Evolutionary conservation across 2,329 filamentous ascomycete genomes (phyloP).

Genomic region (Penicillium olsonii): DNA sequence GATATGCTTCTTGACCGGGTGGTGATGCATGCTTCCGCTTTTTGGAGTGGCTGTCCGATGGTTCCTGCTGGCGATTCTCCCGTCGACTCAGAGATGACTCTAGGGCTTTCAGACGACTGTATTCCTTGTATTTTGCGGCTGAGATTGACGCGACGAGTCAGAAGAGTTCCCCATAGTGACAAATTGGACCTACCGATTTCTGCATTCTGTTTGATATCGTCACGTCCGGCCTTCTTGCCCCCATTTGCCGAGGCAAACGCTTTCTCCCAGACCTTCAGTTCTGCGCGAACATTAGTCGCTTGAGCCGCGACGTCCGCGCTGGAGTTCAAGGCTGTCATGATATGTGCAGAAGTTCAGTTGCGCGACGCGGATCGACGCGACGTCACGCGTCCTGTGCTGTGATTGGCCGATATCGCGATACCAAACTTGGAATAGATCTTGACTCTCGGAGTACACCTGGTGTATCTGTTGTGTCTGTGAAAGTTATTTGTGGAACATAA

Average conservation of each 20-base stretch:
- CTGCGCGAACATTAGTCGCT: slow-evolving; percentile 40
- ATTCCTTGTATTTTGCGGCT: slow-evolving; percentile 53
- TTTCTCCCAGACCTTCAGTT: slow-evolving; percentile 52
- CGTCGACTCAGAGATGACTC: slow-evolving; percentile 27
- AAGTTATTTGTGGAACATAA: too few species aligned
- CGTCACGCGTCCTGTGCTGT: slow-evolving; percentile 21
- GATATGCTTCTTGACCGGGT: slow-evolving; percentile 20
- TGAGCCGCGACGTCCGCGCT: slow-evolving; percentile 28
- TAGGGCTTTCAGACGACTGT: slow-evolving; percentile 44
- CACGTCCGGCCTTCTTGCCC: slow-evolving; percentile 47
- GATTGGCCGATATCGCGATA: background rate
- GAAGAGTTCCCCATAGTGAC: background rate
- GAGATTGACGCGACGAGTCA: background rate
- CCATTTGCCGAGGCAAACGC: slow-evolving; percentile 45
- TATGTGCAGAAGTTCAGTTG: slow-evolving; percentile 17
- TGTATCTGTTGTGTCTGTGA: too few species aligned
- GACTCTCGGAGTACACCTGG: too few species aligned
- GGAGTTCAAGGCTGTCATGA: slow-evolving; percentile 30
- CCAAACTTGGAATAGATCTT: too few species aligned
- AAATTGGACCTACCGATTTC: slow-evolving; percentile 42
- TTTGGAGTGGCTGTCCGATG: slow-evolving; percentile 20
- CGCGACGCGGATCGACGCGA: slow-evolving; percentile 20
- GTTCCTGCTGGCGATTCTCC: slow-evolving; percentile 22
- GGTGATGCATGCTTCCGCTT: slow-evolving; percentile 38
- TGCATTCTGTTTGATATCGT: slow-evolving; percentile 50